phyloP scores from a whole-genome alignment of 305 asterid species.

The Fraxinus sp. region DNA sequence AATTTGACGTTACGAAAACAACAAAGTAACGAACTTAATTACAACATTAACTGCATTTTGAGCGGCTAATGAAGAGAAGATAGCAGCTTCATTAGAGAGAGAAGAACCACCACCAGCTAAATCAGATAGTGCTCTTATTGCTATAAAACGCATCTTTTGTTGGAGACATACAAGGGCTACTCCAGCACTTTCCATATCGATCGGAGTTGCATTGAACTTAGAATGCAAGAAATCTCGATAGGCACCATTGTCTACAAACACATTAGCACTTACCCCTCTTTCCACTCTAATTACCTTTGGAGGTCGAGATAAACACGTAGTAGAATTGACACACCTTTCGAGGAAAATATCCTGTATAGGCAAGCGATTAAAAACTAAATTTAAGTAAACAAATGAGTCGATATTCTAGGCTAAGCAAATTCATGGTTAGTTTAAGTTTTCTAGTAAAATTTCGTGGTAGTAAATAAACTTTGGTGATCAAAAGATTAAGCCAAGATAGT shows the following conservation, averaged over 20 bases:
- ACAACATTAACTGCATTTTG: conserved; percentile 38
- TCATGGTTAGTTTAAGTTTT: neutral
- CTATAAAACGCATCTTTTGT: conserved; percentile 46
- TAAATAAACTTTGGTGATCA: neutral
- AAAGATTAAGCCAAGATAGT: neutral
- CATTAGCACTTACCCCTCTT: conserved; percentile 39
- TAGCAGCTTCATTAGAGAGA: conserved; percentile 43
- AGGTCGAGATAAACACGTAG: conserved; percentile 32
- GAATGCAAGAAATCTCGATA: conserved; percentile 32
- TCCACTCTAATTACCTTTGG: conserved; percentile 38
- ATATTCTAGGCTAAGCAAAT: neutral
- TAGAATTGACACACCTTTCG: conserved; percentile 40
- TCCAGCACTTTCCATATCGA: conserved; percentile 70
- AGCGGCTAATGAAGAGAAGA: conserved; percentile 40
- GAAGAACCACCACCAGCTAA: conserved; percentile 60
- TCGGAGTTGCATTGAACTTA: conserved; percentile 33
- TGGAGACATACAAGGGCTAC: conserved; percentile 53
- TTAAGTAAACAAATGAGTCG: neutral
- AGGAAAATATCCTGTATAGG: conserved; percentile 29
- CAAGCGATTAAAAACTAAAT: neutral
- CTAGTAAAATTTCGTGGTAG: neutral
- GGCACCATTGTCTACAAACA: conserved; percentile 47
- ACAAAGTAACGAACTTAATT: conserved; percentile 36
- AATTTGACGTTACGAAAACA: conserved; percentile 3
- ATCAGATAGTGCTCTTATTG: conserved; percentile 58